Evolutionary conservation across 1,284 basidiomycete genomes (phyloP), one percentile per base, ranked within the genome.

Genomic region (Cerrena zonata): DNA sequence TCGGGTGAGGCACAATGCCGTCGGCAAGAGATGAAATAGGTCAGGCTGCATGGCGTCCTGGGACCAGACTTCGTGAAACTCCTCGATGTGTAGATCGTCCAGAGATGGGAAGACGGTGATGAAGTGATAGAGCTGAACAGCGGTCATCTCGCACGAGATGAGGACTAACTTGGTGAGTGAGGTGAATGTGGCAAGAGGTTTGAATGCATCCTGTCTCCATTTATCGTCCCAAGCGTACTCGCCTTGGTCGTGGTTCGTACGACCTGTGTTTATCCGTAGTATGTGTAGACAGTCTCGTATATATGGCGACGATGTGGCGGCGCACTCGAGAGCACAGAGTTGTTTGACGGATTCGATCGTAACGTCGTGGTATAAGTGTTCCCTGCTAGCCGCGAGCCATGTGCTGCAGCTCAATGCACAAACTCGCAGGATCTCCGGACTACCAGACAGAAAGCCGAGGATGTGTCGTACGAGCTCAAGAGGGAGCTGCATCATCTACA

Each of bases 321-420:
- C 25, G 3, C n/a, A 15, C 40, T 38, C 46, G 23, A 48, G 40
- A 4, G 15, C 13, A 21, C 7, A 5, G 25, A 21, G 40, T 21
- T 26, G 19, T 4, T 39, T 22, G 15, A 21, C 46, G 11, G 19
- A 38, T 37, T 39, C 13, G 18, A 48, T 48, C 4, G 30, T 39
- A 37, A 48, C 46, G n/a, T 48, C 37, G 46, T 26, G 36, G 21
- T 10, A 48, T 4, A 48, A 21, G 23, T 38, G n/a, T 11, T 38
- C 34, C 36, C 30, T 19, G 23, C 46, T 48, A 7, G 46, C 30
- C 4, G 46, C 46, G n/a, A n/a, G n/a, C n/a, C n/a, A n/a, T n/a
- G n/a, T n/a, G n/a, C n/a, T n/a, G n/a, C n/a, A n/a, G n/a, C n/a
- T n/a, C n/a, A n/a, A n/a, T n/a, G n/a, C n/a, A n/a, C n/a, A n/a